These are phyloP conservation scores for Diplodia seriata DNA, from an alignment of 2,329 filamentous ascomycete genomes.

Conservation along the genomic window DNA sequence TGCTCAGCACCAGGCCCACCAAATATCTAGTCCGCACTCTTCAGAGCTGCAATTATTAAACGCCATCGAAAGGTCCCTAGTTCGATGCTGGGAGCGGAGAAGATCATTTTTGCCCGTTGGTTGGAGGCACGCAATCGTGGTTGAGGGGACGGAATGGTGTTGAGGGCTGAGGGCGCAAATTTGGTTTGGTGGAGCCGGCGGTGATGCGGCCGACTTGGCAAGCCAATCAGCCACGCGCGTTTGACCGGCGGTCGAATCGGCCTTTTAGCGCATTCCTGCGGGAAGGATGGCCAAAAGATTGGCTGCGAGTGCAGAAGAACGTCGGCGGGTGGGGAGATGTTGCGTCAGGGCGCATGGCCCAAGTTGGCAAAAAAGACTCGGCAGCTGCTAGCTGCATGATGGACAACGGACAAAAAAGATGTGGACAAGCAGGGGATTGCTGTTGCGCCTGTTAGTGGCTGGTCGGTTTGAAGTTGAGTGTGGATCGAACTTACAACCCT, in stretches of 20 bases:
- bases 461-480: background rate
- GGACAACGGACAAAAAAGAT: background rate
- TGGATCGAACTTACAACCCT: conserved; percentile 28
- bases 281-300: background rate
- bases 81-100: conserved; percentile 45
- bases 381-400: conserved; percentile 19
- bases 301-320: background rate
- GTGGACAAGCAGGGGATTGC: conserved; percentile 28
- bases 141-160: background rate
- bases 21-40: background rate
- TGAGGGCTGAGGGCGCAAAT: background rate
- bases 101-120: conserved; percentile 17
- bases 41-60: background rate
- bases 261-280: background rate
- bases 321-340: conserved; percentile 5
- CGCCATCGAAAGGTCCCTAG: conserved; percentile 45
- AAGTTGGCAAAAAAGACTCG: background rate
- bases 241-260: background rate
- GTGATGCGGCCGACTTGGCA: background rate
- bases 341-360: conserved; percentile 20
- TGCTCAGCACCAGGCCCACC: no score
- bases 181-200: conserved; percentile 16
- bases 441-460: background rate
- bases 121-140: no score
- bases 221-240: conserved; percentile 2